phyloP scores from a whole-genome alignment of 2,329 filamentous ascomycete genomes.

The Knufia fluminis region DNA sequence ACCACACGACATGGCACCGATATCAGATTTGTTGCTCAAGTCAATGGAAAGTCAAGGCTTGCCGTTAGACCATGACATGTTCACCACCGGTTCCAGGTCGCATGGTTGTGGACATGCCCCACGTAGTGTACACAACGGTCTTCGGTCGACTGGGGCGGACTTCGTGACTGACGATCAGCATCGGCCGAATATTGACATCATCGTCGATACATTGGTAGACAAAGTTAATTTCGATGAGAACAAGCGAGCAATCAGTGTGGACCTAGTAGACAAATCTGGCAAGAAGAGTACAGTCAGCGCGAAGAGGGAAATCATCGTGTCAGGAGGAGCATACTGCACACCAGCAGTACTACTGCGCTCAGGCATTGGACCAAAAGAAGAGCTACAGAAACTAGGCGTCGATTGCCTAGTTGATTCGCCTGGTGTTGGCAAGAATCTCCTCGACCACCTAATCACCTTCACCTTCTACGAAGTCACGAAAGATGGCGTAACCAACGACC shows the following conservation, averaged over 20 bases:
- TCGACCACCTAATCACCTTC: constrained; percentile 49
- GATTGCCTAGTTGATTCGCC: constrained; percentile 37
- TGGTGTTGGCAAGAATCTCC: constrained; percentile 46
- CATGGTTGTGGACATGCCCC: constrained; percentile 49
- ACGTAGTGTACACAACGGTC: constrained; percentile 44
- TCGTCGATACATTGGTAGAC: constrained; percentile 43
- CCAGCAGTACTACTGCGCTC: constrained; percentile 47
- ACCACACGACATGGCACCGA: constrained; percentile 51
- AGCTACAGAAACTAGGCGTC: constrained; percentile 37
- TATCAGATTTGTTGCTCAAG: constrained; percentile 46
- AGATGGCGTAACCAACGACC: constrained; percentile 46
- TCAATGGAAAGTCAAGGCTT: constrained; percentile 48
- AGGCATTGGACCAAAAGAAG: constrained; percentile 41
- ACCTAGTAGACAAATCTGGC: constrained; percentile 35
- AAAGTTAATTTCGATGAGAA: constrained; percentile 40
- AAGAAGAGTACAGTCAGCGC: constrained; percentile 30
- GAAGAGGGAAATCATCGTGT: constrained; percentile 35
- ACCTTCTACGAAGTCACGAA: constrained; percentile 52
- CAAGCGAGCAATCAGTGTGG: constrained; percentile 30
- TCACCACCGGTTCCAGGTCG: constrained; percentile 43
- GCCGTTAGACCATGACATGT: constrained; percentile 51
- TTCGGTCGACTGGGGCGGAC: constrained; percentile 46
- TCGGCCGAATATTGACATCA: constrained; percentile 40
- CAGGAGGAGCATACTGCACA: constrained; percentile 38
- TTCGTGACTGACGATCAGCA: constrained; percentile 40